These are phyloP conservation scores for Fallopia convolvulus DNA, from an alignment of 148 eudicot genomes.

Conservation along the genomic window DNA sequence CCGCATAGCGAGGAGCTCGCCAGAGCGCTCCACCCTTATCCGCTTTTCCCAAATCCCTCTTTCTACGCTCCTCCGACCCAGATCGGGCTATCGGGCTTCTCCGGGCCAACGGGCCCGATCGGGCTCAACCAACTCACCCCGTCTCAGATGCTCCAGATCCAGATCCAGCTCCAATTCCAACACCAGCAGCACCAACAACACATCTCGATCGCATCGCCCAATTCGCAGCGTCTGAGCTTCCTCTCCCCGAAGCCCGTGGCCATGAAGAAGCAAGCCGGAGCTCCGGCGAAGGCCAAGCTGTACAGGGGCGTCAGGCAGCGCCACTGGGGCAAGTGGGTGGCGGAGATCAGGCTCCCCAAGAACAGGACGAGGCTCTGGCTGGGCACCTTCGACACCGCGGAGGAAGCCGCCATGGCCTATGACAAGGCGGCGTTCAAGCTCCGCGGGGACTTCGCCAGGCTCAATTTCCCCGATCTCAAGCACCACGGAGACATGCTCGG, in stretches of 20 bases:
- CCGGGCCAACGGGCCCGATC: neutral
- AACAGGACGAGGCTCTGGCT: constrained; percentile 79
- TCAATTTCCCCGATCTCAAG: constrained; percentile 54
- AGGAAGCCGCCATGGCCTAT: constrained; percentile 57
- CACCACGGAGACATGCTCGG: constrained; percentile 13
- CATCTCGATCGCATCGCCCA: neutral
- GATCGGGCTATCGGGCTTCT: neutral
- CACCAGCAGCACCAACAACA: constrained; percentile 12
- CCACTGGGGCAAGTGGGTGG: constrained; percentile 93
- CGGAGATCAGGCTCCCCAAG: constrained; percentile 74
- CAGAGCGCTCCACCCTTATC: neutral
- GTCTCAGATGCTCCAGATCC: constrained; percentile 42
- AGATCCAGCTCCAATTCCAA: constrained; percentile 13
- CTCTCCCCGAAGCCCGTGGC: constrained; percentile 36
- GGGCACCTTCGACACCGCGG: constrained; percentile 40
- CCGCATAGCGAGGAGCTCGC: neutral
- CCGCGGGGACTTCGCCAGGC: constrained; percentile 61
- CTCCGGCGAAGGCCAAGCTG: constrained; percentile 39
- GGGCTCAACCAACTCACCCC: constrained; percentile 26
- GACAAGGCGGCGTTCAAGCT: constrained; percentile 76
- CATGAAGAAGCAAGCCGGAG: constrained; percentile 38
- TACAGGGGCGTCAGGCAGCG: constrained; percentile 82
- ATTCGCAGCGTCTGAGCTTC: constrained; percentile 7
- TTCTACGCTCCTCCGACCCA: neutral
- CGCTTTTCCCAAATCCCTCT: constrained; percentile 11